Evolutionary conservation across 2,329 filamentous ascomycete species (phyloP), one percentile per base, ranked within the genome.

Genomic region (Fusarium luffae): DNA sequence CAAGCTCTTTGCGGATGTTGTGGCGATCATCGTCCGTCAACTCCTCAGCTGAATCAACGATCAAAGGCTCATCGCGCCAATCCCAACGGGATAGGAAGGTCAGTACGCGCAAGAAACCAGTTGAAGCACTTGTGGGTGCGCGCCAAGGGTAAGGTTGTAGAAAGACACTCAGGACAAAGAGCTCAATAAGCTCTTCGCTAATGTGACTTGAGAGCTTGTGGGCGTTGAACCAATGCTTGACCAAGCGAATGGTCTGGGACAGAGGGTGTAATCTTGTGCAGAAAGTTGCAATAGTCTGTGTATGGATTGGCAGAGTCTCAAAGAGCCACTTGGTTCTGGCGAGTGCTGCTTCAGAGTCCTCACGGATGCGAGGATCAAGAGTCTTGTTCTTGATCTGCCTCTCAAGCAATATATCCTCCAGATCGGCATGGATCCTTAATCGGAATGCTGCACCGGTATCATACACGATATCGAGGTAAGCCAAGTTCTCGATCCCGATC

Each of bases 211-310:
- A 84, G 11, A 99, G 88, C 71, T 97, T 90, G 78, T 99, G 96
- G 4, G 87, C 86, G 69, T 89, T 87, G 79, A 97, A 96, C 96
- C 96, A 99, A 75, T 90, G 88, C 82, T 98, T 98, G 46, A 92
- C 85, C 4, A 98, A 84, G 19, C 95, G 90, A 66, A 98, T 93
- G 0, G 94, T 91, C 4, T 91, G 88, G 1, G 94, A 97, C 9
- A 99, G 83, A 2, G 93, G 86, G 2, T 91, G 91, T 71, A 93
- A 91, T 5, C 93, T 89, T 2, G 93, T 97, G 79, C 91, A 93
- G 56, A 94, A 89, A 2, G 91, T 93, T 55, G 91, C 86, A 41
- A 98, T 85, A 7, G 91, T 92, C 79, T 97, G 94, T 6, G 90
- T 94, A 75, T 97, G 92, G 13, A 93, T 86, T 5, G 94, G 92